These are phyloP conservation scores for Vinca major DNA, from an alignment of 305 asterid species.

Conservation along the genomic window DNA sequence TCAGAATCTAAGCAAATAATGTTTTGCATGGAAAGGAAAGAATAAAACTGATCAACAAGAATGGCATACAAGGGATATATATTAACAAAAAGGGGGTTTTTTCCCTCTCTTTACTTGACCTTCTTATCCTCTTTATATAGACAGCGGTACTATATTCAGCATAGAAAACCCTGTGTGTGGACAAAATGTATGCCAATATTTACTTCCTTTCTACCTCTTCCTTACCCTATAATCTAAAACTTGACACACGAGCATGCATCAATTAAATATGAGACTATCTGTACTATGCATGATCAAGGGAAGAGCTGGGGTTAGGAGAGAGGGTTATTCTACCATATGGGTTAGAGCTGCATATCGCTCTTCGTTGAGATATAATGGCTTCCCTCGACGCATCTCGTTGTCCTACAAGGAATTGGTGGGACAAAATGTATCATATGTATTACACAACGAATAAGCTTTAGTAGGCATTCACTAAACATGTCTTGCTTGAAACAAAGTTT, in stretches of 20 bases:
- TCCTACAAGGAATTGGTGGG: slow-evolving; percentile 44
- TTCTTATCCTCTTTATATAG: too few relatives aligned
- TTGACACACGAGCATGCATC: background rate
- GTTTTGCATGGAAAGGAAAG: background rate
- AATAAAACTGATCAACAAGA: background rate
- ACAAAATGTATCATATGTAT: background rate
- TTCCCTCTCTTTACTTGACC: too few relatives aligned
- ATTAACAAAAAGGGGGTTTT: too few relatives aligned
- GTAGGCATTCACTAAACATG: background rate
- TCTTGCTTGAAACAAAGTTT: background rate
- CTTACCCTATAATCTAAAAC: background rate
- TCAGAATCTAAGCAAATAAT: background rate
- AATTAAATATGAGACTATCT: background rate
- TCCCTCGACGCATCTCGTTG: slow-evolving; percentile 72
- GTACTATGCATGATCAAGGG: background rate
- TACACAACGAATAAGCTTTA: background rate
- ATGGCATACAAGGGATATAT: background rate
- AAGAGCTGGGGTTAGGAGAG: background rate
- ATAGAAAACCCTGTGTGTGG: background rate
- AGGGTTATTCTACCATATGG: slow-evolving; percentile 53
- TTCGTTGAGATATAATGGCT: slow-evolving; percentile 80
- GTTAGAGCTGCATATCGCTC: slow-evolving; percentile 89
- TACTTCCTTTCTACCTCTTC: background rate
- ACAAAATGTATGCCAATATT: background rate
- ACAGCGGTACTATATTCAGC: background rate